Conservation (phyloP, 352 stramenopile species). For the Phytophthora cryptogea region DNA sequence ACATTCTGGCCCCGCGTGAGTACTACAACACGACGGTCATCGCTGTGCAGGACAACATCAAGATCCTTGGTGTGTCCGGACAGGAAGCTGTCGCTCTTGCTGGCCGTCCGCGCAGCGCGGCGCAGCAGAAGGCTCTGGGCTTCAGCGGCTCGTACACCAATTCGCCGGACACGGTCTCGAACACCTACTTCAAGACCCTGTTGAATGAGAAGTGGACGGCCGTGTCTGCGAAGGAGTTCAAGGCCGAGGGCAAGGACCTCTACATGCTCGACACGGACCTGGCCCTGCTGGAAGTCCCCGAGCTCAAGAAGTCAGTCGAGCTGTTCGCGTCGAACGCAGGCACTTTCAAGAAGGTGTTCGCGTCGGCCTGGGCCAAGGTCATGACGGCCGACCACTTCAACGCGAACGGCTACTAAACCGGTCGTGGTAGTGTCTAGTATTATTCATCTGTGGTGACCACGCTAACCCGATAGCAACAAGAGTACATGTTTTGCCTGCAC, state of each 20-base stretch:
- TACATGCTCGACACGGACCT: conserved; percentile 36
- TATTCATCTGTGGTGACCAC: not conserved
- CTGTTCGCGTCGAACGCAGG: conserved; percentile 19
- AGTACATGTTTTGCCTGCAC: conserved; percentile 6
- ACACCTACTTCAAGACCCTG: conserved; percentile 36
- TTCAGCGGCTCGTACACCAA: conserved; percentile 86
- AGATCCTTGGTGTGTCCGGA: conserved; percentile 91
- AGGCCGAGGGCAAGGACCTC: conserved; percentile 31
- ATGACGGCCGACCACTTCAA: conserved; percentile 35
- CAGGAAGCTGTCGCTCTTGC: conserved; percentile 93
- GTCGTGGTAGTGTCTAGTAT: not conserved
- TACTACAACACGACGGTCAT: conserved; percentile 69
- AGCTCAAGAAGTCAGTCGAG: conserved; percentile 27
- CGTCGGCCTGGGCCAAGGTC: conserved; percentile 27
- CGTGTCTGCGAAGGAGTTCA: conserved; percentile 29
- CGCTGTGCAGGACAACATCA: conserved; percentile 93
- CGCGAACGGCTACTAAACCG: conserved; percentile 25
- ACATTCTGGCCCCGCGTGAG: conserved; percentile 89
- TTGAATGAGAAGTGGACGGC: conserved; percentile 28
- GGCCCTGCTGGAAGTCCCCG: conserved; percentile 26
- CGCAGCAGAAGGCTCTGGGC: conserved; percentile 86
- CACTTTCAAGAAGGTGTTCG: conserved; percentile 31
- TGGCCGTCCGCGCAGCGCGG: conserved; percentile 88
- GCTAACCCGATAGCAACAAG: not conserved
- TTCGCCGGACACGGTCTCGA: conserved; percentile 84